phyloP scores from a whole-genome alignment of 352 stramenopile genomes.

The Pythium pyrilobum region DNA sequence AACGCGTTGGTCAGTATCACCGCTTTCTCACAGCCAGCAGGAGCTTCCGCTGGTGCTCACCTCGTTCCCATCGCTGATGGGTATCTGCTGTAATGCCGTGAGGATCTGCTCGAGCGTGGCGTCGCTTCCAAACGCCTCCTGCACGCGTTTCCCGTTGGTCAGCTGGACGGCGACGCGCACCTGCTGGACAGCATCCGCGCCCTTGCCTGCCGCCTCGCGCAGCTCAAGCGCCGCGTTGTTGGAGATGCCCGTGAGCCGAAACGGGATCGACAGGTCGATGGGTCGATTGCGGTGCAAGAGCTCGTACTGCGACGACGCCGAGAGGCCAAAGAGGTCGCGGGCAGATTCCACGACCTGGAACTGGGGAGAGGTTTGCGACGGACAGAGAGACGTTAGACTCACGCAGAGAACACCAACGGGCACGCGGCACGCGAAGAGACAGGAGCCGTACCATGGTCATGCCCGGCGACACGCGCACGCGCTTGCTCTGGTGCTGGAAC shows the following conservation, averaged over 20 bases:
- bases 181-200: constrained; percentile 25
- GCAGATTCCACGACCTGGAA: constrained; percentile 72
- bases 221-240: constrained; percentile 80
- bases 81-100: constrained; percentile 44
- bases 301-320: constrained; percentile 37
- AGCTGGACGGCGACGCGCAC: constrained; percentile 83
- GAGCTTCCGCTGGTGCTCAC: no score
- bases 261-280: constrained; percentile 79
- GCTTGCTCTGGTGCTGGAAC: constrained; percentile 66
- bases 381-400: not conserved
- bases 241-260: constrained; percentile 79
- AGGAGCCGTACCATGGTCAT: constrained; percentile 60
- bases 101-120: constrained; percentile 56
- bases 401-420: not conserved
- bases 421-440: not conserved
- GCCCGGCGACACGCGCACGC: constrained; percentile 62
- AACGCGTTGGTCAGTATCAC: not conserved
- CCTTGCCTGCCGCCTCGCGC: constrained; percentile 22
- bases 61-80: constrained; percentile 21
- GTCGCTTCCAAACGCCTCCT: constrained; percentile 54
- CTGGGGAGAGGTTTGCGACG: constrained; percentile 21
- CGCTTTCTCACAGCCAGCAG: no score
- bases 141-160: constrained; percentile 66
- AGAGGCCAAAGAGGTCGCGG: constrained; percentile 46
- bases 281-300: constrained; percentile 57